Evolutionary conservation across 1,284 basidiomycete species (phyloP).

Genomic region (Malassezia globosa): DNA sequence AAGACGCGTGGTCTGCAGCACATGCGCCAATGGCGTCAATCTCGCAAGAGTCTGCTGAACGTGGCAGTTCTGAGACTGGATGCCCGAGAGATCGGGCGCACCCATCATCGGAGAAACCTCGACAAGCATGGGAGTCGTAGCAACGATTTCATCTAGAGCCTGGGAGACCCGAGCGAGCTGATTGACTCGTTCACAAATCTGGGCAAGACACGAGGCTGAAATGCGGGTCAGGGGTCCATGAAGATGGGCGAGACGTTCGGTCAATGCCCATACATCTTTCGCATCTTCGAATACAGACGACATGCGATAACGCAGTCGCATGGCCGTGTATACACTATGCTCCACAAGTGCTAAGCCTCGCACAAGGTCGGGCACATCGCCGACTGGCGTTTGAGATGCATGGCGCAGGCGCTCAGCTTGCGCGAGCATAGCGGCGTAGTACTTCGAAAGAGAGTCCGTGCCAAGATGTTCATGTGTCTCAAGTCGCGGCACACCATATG

Average conservation of each 20-base stretch:
- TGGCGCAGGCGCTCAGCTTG: conserved; percentile 61
- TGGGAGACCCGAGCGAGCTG: not conserved
- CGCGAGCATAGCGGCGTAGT: conserved; percentile 62
- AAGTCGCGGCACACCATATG: conserved; percentile 52
- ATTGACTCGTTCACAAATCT: not conserved
- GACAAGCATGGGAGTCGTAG: not conserved
- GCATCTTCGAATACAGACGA: not conserved
- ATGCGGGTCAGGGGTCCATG: not conserved
- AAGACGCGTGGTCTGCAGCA: not conserved
- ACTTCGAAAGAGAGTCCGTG: conserved; percentile 53
- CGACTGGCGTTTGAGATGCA: conserved; percentile 61
- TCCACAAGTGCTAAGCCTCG: conserved; percentile 69
- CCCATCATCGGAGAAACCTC: not conserved
- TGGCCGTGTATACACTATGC: conserved; percentile 51
- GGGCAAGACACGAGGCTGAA: not conserved
- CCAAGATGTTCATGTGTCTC: conserved; percentile 17
- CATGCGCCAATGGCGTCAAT: not conserved
- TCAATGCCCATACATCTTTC: not conserved
- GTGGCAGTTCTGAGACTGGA: not conserved
- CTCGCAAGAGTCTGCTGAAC: not conserved
- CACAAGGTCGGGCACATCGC: conserved; percentile 74
- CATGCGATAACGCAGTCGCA: conserved; percentile 22
- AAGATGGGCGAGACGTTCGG: conserved; percentile 2
- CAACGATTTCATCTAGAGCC: not conserved
- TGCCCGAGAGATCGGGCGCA: not conserved